Evolutionary conservation across 257 asterid genomes (phyloP).

Genomic region (Solanum sejunctum): DNA sequence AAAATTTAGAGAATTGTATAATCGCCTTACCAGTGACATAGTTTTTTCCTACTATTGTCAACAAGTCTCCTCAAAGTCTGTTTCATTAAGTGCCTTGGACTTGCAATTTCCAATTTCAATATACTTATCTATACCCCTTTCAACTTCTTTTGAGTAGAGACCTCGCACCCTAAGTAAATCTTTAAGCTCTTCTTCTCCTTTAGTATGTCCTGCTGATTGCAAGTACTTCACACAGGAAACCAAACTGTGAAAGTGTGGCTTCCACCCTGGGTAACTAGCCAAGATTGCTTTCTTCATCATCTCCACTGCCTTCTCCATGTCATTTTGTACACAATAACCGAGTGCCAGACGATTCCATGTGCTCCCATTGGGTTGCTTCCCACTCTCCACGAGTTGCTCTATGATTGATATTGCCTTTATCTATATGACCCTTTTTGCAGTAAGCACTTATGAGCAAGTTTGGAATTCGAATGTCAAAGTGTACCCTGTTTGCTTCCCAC

Average conservation of each 20-base stretch:
- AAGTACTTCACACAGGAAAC: constrained; percentile 31
- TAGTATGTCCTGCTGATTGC: constrained; percentile 22
- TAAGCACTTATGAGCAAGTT: constrained; percentile 16
- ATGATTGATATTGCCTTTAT: constrained; percentile 27
- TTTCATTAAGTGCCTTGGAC: neutral
- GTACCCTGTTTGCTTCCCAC: constrained; percentile 11
- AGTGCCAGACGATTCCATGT: constrained; percentile 33
- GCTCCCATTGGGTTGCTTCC: constrained; percentile 16
- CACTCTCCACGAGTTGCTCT: constrained; percentile 5
- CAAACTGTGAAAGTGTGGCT: constrained; percentile 13
- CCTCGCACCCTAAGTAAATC: constrained; percentile 16
- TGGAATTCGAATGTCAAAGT: constrained; percentile 22
- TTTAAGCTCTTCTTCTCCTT: constrained; percentile 12
- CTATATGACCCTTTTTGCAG: constrained; percentile 28
- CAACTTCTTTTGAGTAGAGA: constrained; percentile 9
- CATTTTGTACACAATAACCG: constrained; percentile 18
- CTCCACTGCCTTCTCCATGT: constrained; percentile 35
- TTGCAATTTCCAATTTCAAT: neutral
- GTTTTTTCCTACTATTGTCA: neutral
- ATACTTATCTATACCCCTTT: constrained; percentile 10
- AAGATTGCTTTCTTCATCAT: constrained; percentile 11
- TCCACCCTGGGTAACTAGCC: neutral
- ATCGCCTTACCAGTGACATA: neutral
- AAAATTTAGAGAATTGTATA: neutral
- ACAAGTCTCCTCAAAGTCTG: neutral